A percentile compares a stretch with the other conserved stretches of the same genome.
Conservation (phyloP, 768 basidiomycete species). For the Phanerochaete sordida region DNA sequence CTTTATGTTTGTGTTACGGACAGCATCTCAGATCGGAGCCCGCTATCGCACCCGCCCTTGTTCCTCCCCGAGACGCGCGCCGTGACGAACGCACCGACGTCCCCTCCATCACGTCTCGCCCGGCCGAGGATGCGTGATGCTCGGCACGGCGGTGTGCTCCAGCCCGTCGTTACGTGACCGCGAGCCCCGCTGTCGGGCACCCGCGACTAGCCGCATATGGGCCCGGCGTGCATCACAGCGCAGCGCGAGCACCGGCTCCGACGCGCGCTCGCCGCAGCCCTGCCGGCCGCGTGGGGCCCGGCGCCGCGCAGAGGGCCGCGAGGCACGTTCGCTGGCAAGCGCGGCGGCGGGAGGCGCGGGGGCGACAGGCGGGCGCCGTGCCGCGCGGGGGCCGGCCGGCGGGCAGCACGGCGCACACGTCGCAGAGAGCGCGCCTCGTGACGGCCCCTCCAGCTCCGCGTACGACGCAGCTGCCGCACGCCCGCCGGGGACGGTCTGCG, state of each 20-base stretch:
- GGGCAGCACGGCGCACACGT: no score
- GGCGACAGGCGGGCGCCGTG: neutral
- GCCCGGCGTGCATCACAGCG: neutral
- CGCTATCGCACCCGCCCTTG: neutral
- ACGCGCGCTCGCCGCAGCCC: neutral
- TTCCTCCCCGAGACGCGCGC: slow-evolving; percentile 1
- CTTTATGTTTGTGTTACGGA: neutral
- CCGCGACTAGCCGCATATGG: neutral
- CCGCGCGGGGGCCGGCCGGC: no score
- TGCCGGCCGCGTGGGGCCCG: no score
- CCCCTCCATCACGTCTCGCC: neutral
- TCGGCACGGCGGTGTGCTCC: neutral
- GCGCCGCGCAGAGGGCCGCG: no score
- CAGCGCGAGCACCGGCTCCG: neutral
- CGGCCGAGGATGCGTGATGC: neutral
- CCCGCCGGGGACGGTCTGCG: neutral
- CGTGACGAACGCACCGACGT: slow-evolving; percentile 4
- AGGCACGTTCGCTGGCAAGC: no score
- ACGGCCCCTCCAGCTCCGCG: neutral
- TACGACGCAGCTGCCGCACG: neutral
- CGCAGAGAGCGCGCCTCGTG: neutral
- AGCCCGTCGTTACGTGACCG: slow-evolving; percentile 4
- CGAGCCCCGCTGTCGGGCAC: neutral
- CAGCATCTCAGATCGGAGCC: neutral
- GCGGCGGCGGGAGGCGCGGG: no score